Evolutionary conservation across 352 stramenopile species (phyloP), one percentile per base, ranked within the genome.

Genomic region (Globisporangium nagaii): DNA sequence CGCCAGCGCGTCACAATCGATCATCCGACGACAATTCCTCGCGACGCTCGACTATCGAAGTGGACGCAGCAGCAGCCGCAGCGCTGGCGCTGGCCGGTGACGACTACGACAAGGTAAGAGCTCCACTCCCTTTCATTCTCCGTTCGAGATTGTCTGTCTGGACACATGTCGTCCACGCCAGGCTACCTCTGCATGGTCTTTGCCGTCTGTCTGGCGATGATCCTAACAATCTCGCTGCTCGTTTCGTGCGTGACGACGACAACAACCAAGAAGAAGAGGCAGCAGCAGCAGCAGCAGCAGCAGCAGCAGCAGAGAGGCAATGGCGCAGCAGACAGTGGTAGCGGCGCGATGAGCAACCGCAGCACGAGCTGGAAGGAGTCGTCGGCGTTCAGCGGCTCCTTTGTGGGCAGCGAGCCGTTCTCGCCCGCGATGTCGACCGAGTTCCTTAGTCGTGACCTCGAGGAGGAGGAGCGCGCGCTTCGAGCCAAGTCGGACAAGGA

Each of bases 401-500:
- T 60, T 25, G 43, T 49, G 42, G 51, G 54, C 28, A 72, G 54
- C 20, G 61, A 74, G 30, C 56, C 48, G 35, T 73, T 63, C 36
- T 76, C 68, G 13, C 46, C 69, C 4, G 42, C 65, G 9, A 53
- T 58, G n/a, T 84, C 71, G 3, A 73, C 79, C 41, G 53, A 81
- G 32, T 91, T 89, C 58, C 52, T 91, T 0, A 70, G 70, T 28
- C 80, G 77, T 36, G 73, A 87, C 30, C 56, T 79, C 2, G 68
- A 84, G 45, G 71, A 88, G 35, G 76, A 88, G 43, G 75, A 89
- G 49, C 65, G 66, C 25, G 71, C 68, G n/a, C 63, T 77, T 24
- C 68, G 65, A 2, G 65, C 71, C 46, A 84, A 84, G 60, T 86
- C 76, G 15, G 78, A 86, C 34, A 73, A 55, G 28, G 74, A 88